A percentile compares a stretch with the other conserved stretches of the same genome.
Conservation (phyloP, 2,329 filamentous ascomycete species). For the Ophiostoma sp. region DNA sequence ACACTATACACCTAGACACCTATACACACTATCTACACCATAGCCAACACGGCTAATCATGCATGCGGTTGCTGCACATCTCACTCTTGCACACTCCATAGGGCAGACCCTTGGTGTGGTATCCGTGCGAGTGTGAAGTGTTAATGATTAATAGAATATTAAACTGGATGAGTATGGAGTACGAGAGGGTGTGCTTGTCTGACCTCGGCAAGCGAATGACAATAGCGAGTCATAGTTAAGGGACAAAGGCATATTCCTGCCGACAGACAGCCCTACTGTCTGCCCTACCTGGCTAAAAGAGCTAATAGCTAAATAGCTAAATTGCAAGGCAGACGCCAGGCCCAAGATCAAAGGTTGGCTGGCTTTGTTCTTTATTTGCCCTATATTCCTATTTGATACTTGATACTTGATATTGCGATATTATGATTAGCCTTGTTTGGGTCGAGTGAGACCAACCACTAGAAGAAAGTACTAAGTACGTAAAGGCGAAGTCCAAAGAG, state of each 20-base stretch:
- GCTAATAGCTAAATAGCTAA: background rate
- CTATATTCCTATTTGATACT: background rate
- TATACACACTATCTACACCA: background rate
- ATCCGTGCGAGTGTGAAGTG: background rate
- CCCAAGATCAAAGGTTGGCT: background rate
- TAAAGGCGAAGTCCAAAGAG: background rate
- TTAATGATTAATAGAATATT: background rate
- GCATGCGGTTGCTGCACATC: slow-evolving; percentile 2
- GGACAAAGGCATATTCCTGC: background rate
- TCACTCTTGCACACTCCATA: background rate
- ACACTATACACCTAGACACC: background rate
- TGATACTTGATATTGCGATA: background rate
- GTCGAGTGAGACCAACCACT: background rate
- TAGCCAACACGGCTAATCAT: background rate
- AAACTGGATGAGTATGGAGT: background rate
- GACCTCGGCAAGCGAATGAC: background rate
- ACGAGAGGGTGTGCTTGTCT: background rate
- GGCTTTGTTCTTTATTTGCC: background rate
- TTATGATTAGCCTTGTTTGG: background rate
- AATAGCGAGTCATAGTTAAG: background rate
- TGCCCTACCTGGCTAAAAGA: background rate
- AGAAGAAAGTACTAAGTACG: too few species aligned
- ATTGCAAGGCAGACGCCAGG: background rate
- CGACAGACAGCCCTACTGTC: background rate
- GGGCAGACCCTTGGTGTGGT: slow-evolving; percentile 2